Base-by-base conservation (phyloP, 176 grass and related monocot genomes). In the Lolium perenne region DNA sequence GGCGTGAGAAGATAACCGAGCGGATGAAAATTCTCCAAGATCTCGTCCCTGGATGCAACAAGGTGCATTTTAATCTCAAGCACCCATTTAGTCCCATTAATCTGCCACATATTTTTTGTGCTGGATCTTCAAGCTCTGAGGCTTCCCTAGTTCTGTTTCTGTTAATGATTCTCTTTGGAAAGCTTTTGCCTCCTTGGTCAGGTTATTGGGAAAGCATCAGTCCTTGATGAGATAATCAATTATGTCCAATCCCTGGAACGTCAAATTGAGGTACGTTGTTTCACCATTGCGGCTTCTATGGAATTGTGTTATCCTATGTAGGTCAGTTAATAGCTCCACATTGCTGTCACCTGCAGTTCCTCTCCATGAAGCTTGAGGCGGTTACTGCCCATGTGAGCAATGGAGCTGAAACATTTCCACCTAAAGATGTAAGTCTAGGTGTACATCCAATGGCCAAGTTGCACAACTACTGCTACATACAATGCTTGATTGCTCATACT, bases 21-120 rank as follows among this genome's bases (percentile, higher is more conserved):
- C 91, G 93, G 49, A 98, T 98, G 96, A 98, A 95, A 90, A 80
- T 91, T 80, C 96, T 98, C 56, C 93, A 98, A 92, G 96, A 95
- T 94, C 88, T 98, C 7, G 92, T 95, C 68, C 96, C 96, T 72
- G 96, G 96, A 79, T 98, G 96, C 85, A 98, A 92, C 80, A 98
- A 98, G 93, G 96, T 98, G 80, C 83, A 57, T 69, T 66, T 84
- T 25, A 76, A 83, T 60, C 48, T 86, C 82, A 81, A 78, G 2
- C 61, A 77, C 21, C 49, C 32, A 26, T 23, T 65, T 47, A 38
- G 5, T 48, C 17, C 25, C 50, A 59, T 20, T 60, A 51, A 38
- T 41, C 13, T 21, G n/a, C 4, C 40, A 47, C 38, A 62, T 3
- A 46, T 49, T 60, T 47, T 56, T 64, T 86, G 23, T 51, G 80